phyloP scores from a whole-genome alignment of 768 basidiomycete genomes.

The Austroboletus eburneus region DNA sequence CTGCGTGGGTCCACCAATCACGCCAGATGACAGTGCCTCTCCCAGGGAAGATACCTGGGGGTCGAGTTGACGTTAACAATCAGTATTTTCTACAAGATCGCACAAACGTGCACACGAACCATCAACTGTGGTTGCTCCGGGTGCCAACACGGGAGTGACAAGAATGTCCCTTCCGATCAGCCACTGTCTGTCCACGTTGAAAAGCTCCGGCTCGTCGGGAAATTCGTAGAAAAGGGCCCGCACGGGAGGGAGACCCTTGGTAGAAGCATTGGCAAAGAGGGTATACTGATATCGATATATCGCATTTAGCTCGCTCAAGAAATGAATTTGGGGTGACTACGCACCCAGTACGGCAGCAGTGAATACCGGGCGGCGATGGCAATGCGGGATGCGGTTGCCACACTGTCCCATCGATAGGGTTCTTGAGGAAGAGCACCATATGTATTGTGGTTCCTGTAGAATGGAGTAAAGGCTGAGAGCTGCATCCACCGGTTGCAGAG shows the following conservation, averaged over 20 bases:
- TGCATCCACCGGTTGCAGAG: slow-evolving; percentile 86
- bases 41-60: slow-evolving; percentile 65
- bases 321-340: slow-evolving; percentile 16
- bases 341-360: slow-evolving; percentile 75
- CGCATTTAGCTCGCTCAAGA: background rate
- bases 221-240: slow-evolving; percentile 49
- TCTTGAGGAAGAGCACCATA: slow-evolving; percentile 69
- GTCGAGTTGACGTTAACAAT: background rate
- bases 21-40: slow-evolving; percentile 57
- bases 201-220: slow-evolving; percentile 62
- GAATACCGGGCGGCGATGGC: slow-evolving; percentile 71
- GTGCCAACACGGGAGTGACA: slow-evolving; percentile 69
- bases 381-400: slow-evolving; percentile 65
- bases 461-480: slow-evolving; percentile 77
- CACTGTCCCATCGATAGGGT: slow-evolving; percentile 78
- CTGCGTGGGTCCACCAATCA: slow-evolving; percentile 69
- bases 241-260: slow-evolving; percentile 62
- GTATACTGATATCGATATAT: slow-evolving; percentile 48
- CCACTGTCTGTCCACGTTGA: slow-evolving; percentile 64
- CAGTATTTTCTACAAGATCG: background rate
- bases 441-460: slow-evolving; percentile 77
- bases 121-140: slow-evolving; percentile 63
- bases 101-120: slow-evolving; percentile 34
- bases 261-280: slow-evolving; percentile 66
- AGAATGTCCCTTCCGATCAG: slow-evolving; percentile 66